These are phyloP conservation scores for Triticum monococcum DNA, from an alignment of 176 grass and related monocot genomes.

Conservation along the genomic window DNA sequence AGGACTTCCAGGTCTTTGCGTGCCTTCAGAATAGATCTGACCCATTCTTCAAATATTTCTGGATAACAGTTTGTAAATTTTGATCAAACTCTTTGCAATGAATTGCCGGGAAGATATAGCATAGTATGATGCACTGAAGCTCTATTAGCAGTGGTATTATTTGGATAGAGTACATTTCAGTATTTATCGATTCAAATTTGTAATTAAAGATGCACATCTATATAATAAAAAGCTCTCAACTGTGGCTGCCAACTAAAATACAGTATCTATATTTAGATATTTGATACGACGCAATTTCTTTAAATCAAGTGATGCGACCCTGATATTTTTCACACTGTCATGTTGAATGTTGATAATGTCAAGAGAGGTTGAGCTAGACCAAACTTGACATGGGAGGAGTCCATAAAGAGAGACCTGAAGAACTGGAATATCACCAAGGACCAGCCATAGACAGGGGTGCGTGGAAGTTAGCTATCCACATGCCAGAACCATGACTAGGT, in stretches of 20 bases:
- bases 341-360: background rate
- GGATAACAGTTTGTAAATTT: constrained; percentile 31
- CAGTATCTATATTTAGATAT: background rate
- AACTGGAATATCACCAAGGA: no score
- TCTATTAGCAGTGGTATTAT: constrained; percentile 11
- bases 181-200: constrained; percentile 15
- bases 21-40: constrained; percentile 76
- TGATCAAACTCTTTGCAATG: constrained; percentile 9
- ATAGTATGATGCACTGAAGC: constrained; percentile 5
- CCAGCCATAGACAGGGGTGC: no score
- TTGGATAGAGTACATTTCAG: background rate
- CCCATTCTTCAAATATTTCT: constrained; percentile 87
- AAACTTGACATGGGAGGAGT: no score
- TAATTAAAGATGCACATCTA: background rate
- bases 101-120: constrained; percentile 8
- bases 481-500: no score
- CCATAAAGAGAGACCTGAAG: no score
- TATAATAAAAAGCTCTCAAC: background rate
- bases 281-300: background rate
- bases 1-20: constrained; percentile 71
- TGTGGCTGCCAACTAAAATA: background rate
- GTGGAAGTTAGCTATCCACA: no score
- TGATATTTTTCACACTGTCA: background rate
- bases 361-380: no score
- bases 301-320: background rate